Percentiles rank a stretch among this genome's conserved stretches.
Evolutionary conservation across 164 flowering plant species (phyloP).

Genomic region (Piper longum): DNA sequence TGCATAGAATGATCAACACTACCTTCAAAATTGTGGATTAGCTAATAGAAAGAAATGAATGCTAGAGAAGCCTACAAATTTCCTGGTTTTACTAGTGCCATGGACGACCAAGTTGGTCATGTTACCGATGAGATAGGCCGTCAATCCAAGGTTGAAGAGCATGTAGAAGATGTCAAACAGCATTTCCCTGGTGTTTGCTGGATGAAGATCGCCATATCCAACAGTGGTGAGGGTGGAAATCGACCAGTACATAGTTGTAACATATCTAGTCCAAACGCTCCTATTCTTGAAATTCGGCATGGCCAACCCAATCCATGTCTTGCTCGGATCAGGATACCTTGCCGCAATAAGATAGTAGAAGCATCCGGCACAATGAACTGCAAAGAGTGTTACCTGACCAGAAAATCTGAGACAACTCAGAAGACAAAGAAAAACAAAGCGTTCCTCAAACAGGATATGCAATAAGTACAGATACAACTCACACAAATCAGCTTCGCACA

Average conservation of each 20-base stretch:
- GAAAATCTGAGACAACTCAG: slow-evolving; percentile 1
- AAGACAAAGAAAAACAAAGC: neutral
- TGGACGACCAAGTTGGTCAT: slow-evolving; percentile 98
- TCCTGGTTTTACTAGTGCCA: slow-evolving; percentile 77
- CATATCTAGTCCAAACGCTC: slow-evolving; percentile 55
- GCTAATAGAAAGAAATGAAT: neutral
- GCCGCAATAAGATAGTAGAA: slow-evolving; percentile 80
- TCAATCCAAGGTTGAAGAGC: slow-evolving; percentile 93
- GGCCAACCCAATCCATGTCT: slow-evolving; percentile 66
- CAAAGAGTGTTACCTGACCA: slow-evolving; percentile 81
- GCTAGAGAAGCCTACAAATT: slow-evolving; percentile 49
- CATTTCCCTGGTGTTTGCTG: slow-evolving; percentile 74
- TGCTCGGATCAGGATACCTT: slow-evolving; percentile 31
- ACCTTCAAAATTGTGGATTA: too few relatives aligned
- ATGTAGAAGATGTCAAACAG: slow-evolving; percentile 71
- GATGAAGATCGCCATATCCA: slow-evolving; percentile 95
- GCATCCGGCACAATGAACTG: slow-evolving; percentile 91
- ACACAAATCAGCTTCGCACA: slow-evolving; percentile 79
- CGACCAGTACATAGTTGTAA: slow-evolving; percentile 87
- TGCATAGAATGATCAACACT: too few relatives aligned
- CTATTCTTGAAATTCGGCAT: slow-evolving; percentile 25
- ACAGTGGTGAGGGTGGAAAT: slow-evolving; percentile 90
- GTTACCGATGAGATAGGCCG: slow-evolving; percentile 89
- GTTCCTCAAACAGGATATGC: neutral
- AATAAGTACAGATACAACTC: slow-evolving; percentile 16